Evolutionary conservation across 116 monocot species (phyloP), one percentile per base, ranked within the genome.

Genomic region (Cymodocea nodosa): DNA sequence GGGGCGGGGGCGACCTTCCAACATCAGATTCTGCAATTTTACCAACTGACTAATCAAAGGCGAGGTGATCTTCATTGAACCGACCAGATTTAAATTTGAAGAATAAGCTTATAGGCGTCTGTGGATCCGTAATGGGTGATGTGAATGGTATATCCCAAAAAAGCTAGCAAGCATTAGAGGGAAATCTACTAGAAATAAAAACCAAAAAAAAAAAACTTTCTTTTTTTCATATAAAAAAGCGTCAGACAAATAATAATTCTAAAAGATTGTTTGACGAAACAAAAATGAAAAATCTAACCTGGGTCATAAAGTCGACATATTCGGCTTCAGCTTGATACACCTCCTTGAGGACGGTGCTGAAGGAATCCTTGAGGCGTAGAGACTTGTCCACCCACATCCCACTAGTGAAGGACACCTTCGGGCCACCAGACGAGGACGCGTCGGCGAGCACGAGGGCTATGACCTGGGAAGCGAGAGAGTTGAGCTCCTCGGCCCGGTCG

Each of bases 381-480:
- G 83, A 79, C 0, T 66, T 57, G 35, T 93, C 89, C 54, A 85
- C 71, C 81, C 83, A 93, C 36, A 89, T 81, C 18, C 81, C 85
- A 65, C 80, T 80, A 35, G 81, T 77, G 56, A 80, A 83, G 15
- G 73, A 64, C n/a, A 93, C 13, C 20, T 67, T 35, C 12, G 93
- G 93, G 17, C 85, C 93, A 24, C 83, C 93, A 17, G 49, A 52
- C 1, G 58, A 70, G n/a, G 89, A 83, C 5, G 73, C 89, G 23
- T 93, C 85, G 23, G 80, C 75, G 48, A 93, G 74, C 16, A 93
- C 79, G 53, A 82, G 5, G 25, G 56, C 59, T 5, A 79, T 73
- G 56, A 81, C 52, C 71, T 88, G 81, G 23, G 85, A 77, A 5
- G 93, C 24, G 59, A 93, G 75, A 12, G 68, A 20, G 48, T 40